phyloP scores from a whole-genome alignment of 371 early-diverging fungal genomes.

The Mucor irregularis region DNA sequence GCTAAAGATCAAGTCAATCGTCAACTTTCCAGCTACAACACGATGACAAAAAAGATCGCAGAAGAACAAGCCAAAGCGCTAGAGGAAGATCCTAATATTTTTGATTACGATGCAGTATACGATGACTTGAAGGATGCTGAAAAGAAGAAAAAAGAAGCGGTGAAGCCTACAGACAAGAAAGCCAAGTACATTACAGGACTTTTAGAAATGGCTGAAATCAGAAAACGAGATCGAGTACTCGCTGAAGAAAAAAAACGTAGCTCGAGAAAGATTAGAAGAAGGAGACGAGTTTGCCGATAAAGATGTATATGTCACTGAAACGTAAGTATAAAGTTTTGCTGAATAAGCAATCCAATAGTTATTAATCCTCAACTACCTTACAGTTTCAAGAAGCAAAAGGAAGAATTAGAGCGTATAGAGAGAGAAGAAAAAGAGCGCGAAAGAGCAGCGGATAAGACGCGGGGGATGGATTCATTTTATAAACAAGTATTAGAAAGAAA shows the following conservation, averaged over 20 bases:
- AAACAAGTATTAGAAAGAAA: conserved; percentile 44
- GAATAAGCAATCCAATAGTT: background rate
- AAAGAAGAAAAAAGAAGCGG: conserved; percentile 46
- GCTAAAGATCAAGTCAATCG: conserved; percentile 36
- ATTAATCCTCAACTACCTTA: background rate
- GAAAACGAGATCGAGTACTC: conserved; percentile 81
- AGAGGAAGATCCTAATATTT: conserved; percentile 81
- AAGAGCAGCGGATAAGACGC: conserved; percentile 36
- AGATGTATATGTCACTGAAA: conserved; percentile 86
- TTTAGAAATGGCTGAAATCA: conserved; percentile 72
- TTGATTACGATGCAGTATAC: conserved; percentile 91
- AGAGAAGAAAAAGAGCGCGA: conserved; percentile 77
- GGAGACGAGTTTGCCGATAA: conserved; percentile 62
- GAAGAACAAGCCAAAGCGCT: conserved; percentile 68
- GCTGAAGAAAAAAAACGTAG: conserved; percentile 79
- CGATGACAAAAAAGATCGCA: conserved; percentile 39
- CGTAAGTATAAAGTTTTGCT: conserved; percentile 42
- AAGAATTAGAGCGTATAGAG: conserved; percentile 76
- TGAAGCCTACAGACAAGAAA: conserved; percentile 37
- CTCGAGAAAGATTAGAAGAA: conserved; percentile 68
- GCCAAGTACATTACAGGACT: conserved; percentile 83
- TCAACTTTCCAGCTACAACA: conserved; percentile 28
- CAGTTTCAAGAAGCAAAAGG: conserved; percentile 78
- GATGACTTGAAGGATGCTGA: conserved; percentile 80
- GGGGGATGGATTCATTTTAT: conserved; percentile 47